These are phyloP conservation scores for Ogataea ganodermae DNA, from an alignment of 805 yeast genomes.

Conservation along the genomic window DNA sequence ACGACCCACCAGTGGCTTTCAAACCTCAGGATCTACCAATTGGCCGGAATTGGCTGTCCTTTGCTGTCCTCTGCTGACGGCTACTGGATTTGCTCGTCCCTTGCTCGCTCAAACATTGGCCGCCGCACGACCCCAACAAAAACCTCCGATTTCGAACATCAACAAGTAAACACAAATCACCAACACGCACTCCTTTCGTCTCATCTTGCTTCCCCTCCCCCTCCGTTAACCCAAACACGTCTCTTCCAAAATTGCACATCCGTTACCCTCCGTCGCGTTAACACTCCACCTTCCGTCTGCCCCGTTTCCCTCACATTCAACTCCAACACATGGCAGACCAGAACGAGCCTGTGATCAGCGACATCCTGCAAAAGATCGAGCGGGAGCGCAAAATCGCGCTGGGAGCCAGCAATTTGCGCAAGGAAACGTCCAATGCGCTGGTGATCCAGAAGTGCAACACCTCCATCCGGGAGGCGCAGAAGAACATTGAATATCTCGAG, in stretches of 20 bases:
- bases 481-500: slow-evolving; percentile 85
- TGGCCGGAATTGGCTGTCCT: too few relatives aligned
- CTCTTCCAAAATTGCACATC: too few relatives aligned
- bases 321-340: slow-evolving; percentile 19
- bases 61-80: too few relatives aligned
- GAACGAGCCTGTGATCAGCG: slow-evolving; percentile 49
- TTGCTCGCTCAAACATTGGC: background rate
- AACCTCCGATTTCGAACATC: background rate
- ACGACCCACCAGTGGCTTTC: too few relatives aligned
- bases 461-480: slow-evolving; percentile 86
- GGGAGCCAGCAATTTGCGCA: slow-evolving; percentile 81
- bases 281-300: too few relatives aligned
- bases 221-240: too few relatives aligned
- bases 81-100: too few relatives aligned
- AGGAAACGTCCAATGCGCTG: slow-evolving; percentile 72
- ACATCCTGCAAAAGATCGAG: slow-evolving; percentile 82
- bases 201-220: too few relatives aligned
- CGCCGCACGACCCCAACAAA: background rate
- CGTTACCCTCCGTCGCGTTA: too few relatives aligned
- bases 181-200: too few relatives aligned
- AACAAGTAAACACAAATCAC: background rate
- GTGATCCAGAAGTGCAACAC: slow-evolving; percentile 91
- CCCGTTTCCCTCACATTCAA: too few relatives aligned
- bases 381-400: slow-evolving; percentile 84
- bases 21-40: too few relatives aligned